Evolutionary conservation across 371 early-diverging fungal genomes (phyloP), one percentile per base, ranked within the genome.

Genomic region (Syncephalastrum racemosum): DNA sequence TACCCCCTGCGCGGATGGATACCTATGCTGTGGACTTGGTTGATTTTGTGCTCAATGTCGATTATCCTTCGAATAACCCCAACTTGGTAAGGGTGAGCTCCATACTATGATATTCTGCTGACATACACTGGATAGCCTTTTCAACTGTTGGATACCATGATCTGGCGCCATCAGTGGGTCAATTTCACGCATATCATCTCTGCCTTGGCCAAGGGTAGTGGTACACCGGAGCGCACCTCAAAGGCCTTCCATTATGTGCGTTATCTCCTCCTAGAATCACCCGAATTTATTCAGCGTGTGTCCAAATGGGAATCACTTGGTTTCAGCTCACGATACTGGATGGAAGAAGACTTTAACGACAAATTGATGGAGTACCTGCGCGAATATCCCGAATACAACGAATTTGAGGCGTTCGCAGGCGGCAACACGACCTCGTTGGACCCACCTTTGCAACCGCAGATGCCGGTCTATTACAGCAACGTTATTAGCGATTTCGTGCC

Each of bases 381-480:
- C 4, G 77, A 79, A 20, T 90, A 74, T 60, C 92, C 91, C 1
- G 92, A 91, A 60, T 89, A 81, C 60, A 80, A 82, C 56, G 87
- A 89, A 59, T 88, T 86, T 60, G 92, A 91, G 56, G 86, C 82
- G 0, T 84, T 75, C 62, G 81, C 84, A 5, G 74, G 76, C 65
- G 46, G 64, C 14, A 66, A 67, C 46, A 74, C 68, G 22, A 67
- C 58, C 5, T 60, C 68, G 1, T 54, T 84, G 27, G 79, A 79
- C 43, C 89, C 89, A 19, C 82, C 87, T 3, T 68, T 79, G 14
- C 82, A 83, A 43, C 70, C 79, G 22, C 75, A 79, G 1, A 77
- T 91, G 64, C 85, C 91, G 4, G 80, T 88, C 50, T 88, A 82
- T 70, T 89, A 83, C 63, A 85, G 85, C 24, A 90, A 83, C 58